A percentile compares a stretch with the other conserved stretches of the same genome.
These are phyloP conservation scores for Sphaerostilbella broomeana DNA, from an alignment of 2,329 filamentous ascomycete genomes.

Conservation along the genomic window DNA sequence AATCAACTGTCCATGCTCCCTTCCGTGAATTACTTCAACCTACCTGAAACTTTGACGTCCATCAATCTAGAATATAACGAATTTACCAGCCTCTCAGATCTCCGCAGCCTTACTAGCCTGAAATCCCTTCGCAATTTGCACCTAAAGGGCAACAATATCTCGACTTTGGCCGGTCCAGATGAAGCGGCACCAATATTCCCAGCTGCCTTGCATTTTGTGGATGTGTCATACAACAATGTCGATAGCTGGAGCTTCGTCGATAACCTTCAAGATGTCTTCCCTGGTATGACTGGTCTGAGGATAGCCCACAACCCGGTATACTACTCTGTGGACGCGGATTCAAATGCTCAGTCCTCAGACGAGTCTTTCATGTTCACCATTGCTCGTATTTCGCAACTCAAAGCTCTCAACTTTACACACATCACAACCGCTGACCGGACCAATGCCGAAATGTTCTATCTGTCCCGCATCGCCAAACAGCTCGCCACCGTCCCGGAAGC, in stretches of 20 bases:
- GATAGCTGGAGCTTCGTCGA: conserved; percentile 69
- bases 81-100: conserved; percentile 52
- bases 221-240: conserved; percentile 67
- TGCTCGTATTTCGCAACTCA: conserved; percentile 63
- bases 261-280: conserved; percentile 58
- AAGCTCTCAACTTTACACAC: conserved; percentile 64
- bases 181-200: conserved; percentile 42
- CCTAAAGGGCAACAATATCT: conserved; percentile 72
- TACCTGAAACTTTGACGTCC: conserved; percentile 50
- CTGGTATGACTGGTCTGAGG: conserved; percentile 66
- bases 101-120: conserved; percentile 48
- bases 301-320: conserved; percentile 85
- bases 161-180: conserved; percentile 28
- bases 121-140: conserved; percentile 52
- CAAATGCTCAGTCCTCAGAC: conserved; percentile 52
- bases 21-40: conserved; percentile 27
- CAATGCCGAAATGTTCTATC: conserved; percentile 91
- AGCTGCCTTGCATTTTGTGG: conserved; percentile 54
- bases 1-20: conserved; percentile 53
- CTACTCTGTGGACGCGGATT: conserved; percentile 41
- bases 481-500: conserved; percentile 53
- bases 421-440: conserved; percentile 68
- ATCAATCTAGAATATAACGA: conserved; percentile 68
- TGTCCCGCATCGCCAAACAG: conserved; percentile 74
- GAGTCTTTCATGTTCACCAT: conserved; percentile 87